phyloP scores from a whole-genome alignment of 495 filamentous ascomycete species.

The Penicillium coprophilum region DNA sequence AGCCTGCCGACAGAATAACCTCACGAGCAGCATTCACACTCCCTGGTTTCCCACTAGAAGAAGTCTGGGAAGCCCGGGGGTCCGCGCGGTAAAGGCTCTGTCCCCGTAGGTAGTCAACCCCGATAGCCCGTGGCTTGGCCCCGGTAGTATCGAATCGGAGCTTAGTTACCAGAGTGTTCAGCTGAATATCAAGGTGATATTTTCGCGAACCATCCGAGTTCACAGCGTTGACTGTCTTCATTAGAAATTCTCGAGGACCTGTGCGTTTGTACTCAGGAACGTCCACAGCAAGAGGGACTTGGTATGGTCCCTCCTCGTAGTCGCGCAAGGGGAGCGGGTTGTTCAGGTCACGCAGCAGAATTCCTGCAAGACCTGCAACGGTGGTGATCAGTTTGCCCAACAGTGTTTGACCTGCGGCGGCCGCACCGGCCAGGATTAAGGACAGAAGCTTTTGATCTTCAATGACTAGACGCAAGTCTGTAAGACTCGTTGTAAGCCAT shows the following conservation, averaged over 20 bases:
- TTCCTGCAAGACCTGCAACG: conserved; percentile 36
- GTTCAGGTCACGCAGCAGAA: conserved; percentile 56
- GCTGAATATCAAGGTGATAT: conserved; percentile 57
- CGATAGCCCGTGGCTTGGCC: conserved; percentile 53
- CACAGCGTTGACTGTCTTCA: conserved; percentile 48
- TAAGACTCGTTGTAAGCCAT: conserved; percentile 54
- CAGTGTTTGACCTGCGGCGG: conserved; percentile 33
- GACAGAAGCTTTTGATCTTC: conserved; percentile 53
- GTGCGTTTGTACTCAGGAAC: conserved; percentile 46
- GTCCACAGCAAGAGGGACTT: conserved; percentile 51
- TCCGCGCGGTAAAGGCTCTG: conserved; percentile 59
- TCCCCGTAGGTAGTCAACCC: conserved; percentile 63
- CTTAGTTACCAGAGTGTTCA: conserved; percentile 61
- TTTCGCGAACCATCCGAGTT: conserved; percentile 54
- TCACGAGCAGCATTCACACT: conserved; percentile 53
- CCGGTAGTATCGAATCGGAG: conserved; percentile 52
- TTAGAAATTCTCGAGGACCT: conserved; percentile 52
- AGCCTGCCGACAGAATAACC: conserved; percentile 63
- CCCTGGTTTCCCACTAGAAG: conserved; percentile 40
- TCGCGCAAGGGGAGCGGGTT: conserved; percentile 37
- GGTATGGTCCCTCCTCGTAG: conserved; percentile 43
- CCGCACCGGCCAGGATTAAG: conserved; percentile 49
- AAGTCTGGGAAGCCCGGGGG: conserved; percentile 31
- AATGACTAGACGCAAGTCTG: conserved; percentile 47
- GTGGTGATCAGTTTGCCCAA: conserved; percentile 45